Evolutionary conservation across 2,329 filamentous ascomycete genomes (phyloP), one percentile per base, ranked within the genome.

Genomic region (Byssothecium circinans): DNA sequence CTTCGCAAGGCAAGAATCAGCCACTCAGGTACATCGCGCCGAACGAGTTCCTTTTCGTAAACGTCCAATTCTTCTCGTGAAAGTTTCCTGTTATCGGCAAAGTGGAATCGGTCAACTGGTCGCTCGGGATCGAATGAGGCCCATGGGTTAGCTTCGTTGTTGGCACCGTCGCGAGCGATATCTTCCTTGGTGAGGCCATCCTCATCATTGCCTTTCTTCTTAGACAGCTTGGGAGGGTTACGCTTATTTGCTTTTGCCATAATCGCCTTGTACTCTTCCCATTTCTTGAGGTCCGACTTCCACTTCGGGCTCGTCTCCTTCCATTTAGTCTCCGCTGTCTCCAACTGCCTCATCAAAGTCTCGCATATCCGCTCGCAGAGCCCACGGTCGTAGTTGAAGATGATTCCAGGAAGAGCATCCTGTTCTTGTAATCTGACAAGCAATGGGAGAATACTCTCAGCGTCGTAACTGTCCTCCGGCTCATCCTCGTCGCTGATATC

Each of bases 371-470:
- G 65, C 65, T 90, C 87, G 58, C 88, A 91, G 23, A 74, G 68
- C 1, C 68, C 67, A 39, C 87, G 82, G 54, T 91, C 85, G 57
- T 88, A 92, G 62, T 89, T 88, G 75, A 92, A 92, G 1, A 91
- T 67, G 11, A 92, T 83, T 0, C 85, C 87, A 0, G 88, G 88
- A 1, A 92, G 75, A 0, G 85, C 86, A 45, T 82, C 79, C 46
- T 83, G 80, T 14, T 76, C 73, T 40, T 88, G 80, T 1, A 91
- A 74, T 25, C 83, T 78, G 14, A 73, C 76, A 0, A 87, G 72
- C 23, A 89, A 69, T 1, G 82, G 78, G 15, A 87, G 69, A 2
- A 79, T 82, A 8, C 77, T 80, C 4, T 62, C 57, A 12, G 61
- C 54, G n/a, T 67, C 54, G 15, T 22, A 43, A 41, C 62, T 55